These are phyloP conservation scores for Lepidium campestre DNA, from an alignment of 441 rosid species.

Conservation along the genomic window DNA sequence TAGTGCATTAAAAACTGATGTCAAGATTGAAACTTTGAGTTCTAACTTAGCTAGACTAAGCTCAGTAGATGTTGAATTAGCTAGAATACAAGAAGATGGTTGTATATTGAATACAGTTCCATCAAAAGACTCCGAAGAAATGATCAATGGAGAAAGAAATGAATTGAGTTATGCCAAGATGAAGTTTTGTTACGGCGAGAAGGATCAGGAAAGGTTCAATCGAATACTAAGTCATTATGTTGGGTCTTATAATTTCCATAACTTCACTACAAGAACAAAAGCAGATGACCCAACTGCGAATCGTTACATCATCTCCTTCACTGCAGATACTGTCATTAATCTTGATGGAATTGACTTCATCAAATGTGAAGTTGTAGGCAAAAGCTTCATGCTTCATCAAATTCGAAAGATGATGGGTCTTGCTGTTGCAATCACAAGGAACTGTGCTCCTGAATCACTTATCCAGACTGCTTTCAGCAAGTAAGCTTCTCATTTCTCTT, in stretches of 20 bases:
- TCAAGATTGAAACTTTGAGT: constrained; percentile 9
- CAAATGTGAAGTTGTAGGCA: constrained; percentile 84
- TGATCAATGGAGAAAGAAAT: constrained; percentile 15
- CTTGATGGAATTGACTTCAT: constrained; percentile 79
- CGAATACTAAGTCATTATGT: constrained; percentile 62
- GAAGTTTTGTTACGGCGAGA: constrained; percentile 48
- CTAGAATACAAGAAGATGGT: constrained; percentile 3
- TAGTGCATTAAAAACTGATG: constrained; percentile 19
- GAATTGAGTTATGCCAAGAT: constrained; percentile 1
- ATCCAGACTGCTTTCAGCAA: constrained; percentile 61
- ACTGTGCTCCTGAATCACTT: constrained; percentile 62
- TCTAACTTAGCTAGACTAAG: neutral
- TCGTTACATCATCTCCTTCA: constrained; percentile 64
- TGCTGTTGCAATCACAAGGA: constrained; percentile 77
- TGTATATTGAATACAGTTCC: neutral
- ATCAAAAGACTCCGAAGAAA: neutral
- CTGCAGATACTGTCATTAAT: constrained; percentile 41
- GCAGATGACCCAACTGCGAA: constrained; percentile 80
- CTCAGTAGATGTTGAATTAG: constrained; percentile 3
- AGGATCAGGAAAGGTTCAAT: constrained; percentile 67
- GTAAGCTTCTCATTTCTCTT: constrained; percentile 30
- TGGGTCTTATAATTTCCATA: constrained; percentile 85
- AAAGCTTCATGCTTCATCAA: constrained; percentile 99
- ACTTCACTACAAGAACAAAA: constrained; percentile 78
- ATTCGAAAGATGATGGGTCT: constrained; percentile 90